phyloP scores from a whole-genome alignment of 192 early-diverging fungal species.

The Umbelopsis sp. region DNA sequence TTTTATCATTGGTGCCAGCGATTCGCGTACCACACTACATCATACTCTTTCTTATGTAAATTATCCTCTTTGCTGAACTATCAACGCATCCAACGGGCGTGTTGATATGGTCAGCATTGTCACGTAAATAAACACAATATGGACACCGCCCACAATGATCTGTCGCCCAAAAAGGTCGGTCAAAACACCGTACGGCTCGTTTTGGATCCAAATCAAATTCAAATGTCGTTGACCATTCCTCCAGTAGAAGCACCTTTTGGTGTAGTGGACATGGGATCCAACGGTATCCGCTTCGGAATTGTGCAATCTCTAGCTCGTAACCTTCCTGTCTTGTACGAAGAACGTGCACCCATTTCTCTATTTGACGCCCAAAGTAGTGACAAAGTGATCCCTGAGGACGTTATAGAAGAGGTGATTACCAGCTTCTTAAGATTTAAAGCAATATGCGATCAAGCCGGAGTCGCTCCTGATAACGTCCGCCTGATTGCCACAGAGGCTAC shows the following conservation, averaged over 20 bases:
- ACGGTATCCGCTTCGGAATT: conserved; percentile 61
- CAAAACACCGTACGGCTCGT: too few relatives aligned
- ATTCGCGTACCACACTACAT: too few relatives aligned
- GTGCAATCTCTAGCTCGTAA: conserved; percentile 47
- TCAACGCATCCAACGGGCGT: too few relatives aligned
- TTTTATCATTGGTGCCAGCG: too few relatives aligned
- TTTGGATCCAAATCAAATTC: not conserved
- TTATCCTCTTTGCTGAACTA: too few relatives aligned
- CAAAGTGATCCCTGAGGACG: conserved; percentile 42
- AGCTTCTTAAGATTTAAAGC: conserved; percentile 55
- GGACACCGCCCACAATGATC: too few relatives aligned
- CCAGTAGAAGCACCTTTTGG: conserved; percentile 37
- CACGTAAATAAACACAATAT: too few relatives aligned
- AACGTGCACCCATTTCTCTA: conserved; percentile 56
- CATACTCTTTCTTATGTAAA: too few relatives aligned
- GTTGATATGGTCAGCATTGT: too few relatives aligned
- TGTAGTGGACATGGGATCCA: conserved; percentile 61
- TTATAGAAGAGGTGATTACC: conserved; percentile 48
- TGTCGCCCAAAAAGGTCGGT: too few relatives aligned
- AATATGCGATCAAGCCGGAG: conserved; percentile 42
- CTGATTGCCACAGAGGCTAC: conserved; percentile 62
- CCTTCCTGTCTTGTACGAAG: conserved; percentile 55
- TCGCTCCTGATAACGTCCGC: conserved; percentile 39
- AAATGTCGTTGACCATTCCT: conserved; percentile 6
- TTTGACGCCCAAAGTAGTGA: conserved; percentile 47